phyloP scores from a whole-genome alignment of 2,329 filamentous ascomycete species.

The Arthrobotrys sinensis region DNA sequence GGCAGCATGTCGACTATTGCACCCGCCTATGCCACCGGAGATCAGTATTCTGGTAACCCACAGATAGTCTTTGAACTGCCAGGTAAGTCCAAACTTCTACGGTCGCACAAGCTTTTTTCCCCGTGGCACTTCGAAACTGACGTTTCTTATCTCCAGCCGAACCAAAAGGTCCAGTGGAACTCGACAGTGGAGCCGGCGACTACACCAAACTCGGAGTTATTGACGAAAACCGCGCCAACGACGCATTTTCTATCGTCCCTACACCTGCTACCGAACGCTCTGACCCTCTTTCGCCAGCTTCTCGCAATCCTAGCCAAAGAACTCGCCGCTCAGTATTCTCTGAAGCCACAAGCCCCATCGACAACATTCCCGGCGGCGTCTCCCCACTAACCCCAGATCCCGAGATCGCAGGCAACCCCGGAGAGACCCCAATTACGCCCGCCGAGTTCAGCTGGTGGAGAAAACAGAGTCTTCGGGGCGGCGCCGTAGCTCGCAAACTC shows the following conservation, averaged over 20 bases:
- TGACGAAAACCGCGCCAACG: slow-evolving; percentile 38
- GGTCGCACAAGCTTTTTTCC: slow-evolving; percentile 20
- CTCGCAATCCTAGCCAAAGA: slow-evolving; percentile 40
- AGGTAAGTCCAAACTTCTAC: slow-evolving; percentile 33
- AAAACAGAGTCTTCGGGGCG: slow-evolving; percentile 47
- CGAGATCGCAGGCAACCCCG: slow-evolving; percentile 46
- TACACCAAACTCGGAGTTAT: slow-evolving; percentile 52
- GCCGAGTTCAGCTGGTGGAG: slow-evolving; percentile 59
- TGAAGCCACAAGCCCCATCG: slow-evolving; percentile 51
- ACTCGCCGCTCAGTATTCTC: slow-evolving; percentile 58
- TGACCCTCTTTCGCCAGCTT: slow-evolving; percentile 46
- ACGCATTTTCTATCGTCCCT: slow-evolving; percentile 54
- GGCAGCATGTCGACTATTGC: slow-evolving; percentile 54
- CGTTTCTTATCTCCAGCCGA: slow-evolving; percentile 42
- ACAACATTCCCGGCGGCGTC: slow-evolving; percentile 28
- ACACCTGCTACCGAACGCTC: slow-evolving; percentile 57
- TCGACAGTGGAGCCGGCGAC: slow-evolving; percentile 42
- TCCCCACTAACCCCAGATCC: slow-evolving; percentile 56
- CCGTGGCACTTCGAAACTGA: slow-evolving; percentile 26
- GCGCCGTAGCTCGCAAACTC: slow-evolving; percentile 43
- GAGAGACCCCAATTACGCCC: slow-evolving; percentile 15
- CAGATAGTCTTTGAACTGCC: slow-evolving; percentile 53
- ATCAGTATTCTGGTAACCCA: slow-evolving; percentile 46
- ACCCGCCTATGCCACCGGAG: slow-evolving; percentile 45
- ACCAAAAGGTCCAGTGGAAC: slow-evolving; percentile 53